Conservation (phyloP, 768 basidiomycete species). For the Rhodotorula paludigena region DNA sequence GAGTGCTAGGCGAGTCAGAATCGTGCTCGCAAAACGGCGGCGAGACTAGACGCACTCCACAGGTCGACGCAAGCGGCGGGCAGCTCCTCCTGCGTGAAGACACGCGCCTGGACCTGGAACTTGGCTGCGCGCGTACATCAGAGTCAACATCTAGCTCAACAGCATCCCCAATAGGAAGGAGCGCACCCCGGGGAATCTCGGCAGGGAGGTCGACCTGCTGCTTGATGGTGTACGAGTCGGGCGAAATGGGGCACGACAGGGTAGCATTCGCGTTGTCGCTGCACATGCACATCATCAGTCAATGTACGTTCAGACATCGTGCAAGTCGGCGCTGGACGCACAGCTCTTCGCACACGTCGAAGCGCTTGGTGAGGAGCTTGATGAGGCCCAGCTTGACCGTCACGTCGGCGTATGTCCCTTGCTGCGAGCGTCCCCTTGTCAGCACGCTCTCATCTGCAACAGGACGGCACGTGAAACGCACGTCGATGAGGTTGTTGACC, state of each 20-base stretch:
- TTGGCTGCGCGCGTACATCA: slow-evolving; percentile 58
- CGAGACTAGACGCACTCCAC: slow-evolving; percentile 60
- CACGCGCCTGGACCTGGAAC: slow-evolving; percentile 66
- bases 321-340: slow-evolving; percentile 54
- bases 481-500: slow-evolving; percentile 62
- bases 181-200: slow-evolving; percentile 74
- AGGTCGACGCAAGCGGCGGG: slow-evolving; percentile 76
- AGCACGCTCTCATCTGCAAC: neutral
- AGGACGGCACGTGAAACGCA: slow-evolving; percentile 46
- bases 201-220: slow-evolving; percentile 83
- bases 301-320: neutral
- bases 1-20: neutral
- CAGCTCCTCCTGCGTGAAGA: slow-evolving; percentile 72
- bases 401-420: slow-evolving; percentile 86
- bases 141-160: neutral
- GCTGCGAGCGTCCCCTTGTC: slow-evolving; percentile 51
- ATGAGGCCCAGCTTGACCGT: slow-evolving; percentile 87
- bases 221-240: slow-evolving; percentile 64
- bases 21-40: too few species aligned
- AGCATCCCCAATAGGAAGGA: slow-evolving; percentile 48
- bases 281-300: slow-evolving; percentile 2
- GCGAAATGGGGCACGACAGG: slow-evolving; percentile 76
- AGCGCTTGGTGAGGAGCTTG: slow-evolving; percentile 74
- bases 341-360: slow-evolving; percentile 93
- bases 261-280: slow-evolving; percentile 70